phyloP scores from a whole-genome alignment of 2,329 filamentous ascomycete species.

The Apiospora aurea region DNA sequence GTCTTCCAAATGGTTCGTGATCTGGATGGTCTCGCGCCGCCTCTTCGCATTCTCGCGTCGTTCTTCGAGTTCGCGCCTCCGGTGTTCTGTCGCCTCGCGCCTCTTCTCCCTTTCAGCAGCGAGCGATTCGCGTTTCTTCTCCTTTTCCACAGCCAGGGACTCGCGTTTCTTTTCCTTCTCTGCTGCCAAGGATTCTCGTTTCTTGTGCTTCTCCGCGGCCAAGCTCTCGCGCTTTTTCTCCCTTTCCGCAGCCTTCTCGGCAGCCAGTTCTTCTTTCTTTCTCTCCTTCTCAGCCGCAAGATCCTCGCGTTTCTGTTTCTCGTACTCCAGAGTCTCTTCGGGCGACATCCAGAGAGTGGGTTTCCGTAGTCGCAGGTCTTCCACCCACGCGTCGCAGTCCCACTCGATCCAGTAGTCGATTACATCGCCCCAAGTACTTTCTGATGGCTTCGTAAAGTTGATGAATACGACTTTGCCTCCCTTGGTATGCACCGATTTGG shows the following conservation, averaged over 20 bases:
- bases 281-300: slow-evolving; percentile 35
- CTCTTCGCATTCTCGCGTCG: slow-evolving; percentile 24
- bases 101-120: slow-evolving; percentile 21
- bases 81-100: slow-evolving; percentile 6
- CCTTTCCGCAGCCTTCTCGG: slow-evolving; percentile 24
- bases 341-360: slow-evolving; percentile 66
- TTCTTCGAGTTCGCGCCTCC: slow-evolving; percentile 18
- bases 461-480: slow-evolving; percentile 76
- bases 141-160: slow-evolving; percentile 29
- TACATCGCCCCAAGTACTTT: slow-evolving; percentile 75
- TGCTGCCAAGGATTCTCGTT: slow-evolving; percentile 33
- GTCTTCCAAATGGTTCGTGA: slow-evolving; percentile 11
- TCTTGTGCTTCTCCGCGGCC: slow-evolving; percentile 31
- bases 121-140: slow-evolving; percentile 19
- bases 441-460: slow-evolving; percentile 74
- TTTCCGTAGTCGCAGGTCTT: slow-evolving; percentile 65
- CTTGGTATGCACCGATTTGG: slow-evolving; percentile 72
- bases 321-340: slow-evolving; percentile 49
- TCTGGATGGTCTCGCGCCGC: slow-evolving; percentile 26
- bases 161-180: slow-evolving; percentile 35
- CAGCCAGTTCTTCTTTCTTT: slow-evolving; percentile 33
- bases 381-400: slow-evolving; percentile 78
- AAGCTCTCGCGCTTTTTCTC: slow-evolving; percentile 24
- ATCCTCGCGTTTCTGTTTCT: slow-evolving; percentile 48
- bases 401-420: slow-evolving; percentile 79